These are phyloP conservation scores for Apophysomyces elegans DNA, from an alignment of 371 early-diverging fungal species.

Conservation along the genomic window DNA sequence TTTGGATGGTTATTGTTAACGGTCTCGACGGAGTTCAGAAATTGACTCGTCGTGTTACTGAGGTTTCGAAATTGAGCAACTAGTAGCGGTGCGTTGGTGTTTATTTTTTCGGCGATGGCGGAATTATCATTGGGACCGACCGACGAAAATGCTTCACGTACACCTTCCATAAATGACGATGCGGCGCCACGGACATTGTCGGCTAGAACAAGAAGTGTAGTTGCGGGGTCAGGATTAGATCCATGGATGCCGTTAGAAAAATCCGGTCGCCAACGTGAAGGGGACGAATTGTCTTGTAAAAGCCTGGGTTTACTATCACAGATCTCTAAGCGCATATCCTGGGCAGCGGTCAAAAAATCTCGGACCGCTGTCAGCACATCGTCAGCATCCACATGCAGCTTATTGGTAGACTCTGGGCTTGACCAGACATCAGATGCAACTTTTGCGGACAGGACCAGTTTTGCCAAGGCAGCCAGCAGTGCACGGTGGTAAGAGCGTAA, in stretches of 20 bases:
- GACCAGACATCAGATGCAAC: slow-evolving; percentile 80
- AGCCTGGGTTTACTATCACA: slow-evolving; percentile 53
- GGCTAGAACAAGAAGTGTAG: slow-evolving; percentile 29
- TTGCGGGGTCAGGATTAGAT: slow-evolving; percentile 21
- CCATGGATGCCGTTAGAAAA: slow-evolving; percentile 1
- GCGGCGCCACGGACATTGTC: slow-evolving; percentile 40
- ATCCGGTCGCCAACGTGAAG: slow-evolving; percentile 20
- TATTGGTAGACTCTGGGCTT: slow-evolving; percentile 28
- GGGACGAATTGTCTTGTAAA: slow-evolving; percentile 15
- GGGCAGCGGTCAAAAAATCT: slow-evolving; percentile 77
- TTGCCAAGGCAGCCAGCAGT: slow-evolving; percentile 80
- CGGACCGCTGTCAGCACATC: slow-evolving; percentile 78
- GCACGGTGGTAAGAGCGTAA: slow-evolving; percentile 77
- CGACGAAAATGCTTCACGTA: slow-evolving; percentile 26
- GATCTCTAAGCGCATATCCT: slow-evolving; percentile 68
- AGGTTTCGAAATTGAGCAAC: slow-evolving; percentile 61
- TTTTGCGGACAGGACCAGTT: slow-evolving; percentile 83
- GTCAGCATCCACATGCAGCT: slow-evolving; percentile 43
- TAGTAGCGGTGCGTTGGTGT: slow-evolving; percentile 58
- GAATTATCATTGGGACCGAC: slow-evolving; percentile 12
- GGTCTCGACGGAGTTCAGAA: slow-evolving; percentile 45
- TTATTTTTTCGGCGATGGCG: slow-evolving; percentile 35
- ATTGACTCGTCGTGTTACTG: slow-evolving; percentile 48
- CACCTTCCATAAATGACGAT: slow-evolving; percentile 38
- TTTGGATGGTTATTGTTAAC: slow-evolving; percentile 17